These are phyloP conservation scores for Boletus vinaceobasis DNA, from an alignment of 768 basidiomycete species.

Conservation along the genomic window DNA sequence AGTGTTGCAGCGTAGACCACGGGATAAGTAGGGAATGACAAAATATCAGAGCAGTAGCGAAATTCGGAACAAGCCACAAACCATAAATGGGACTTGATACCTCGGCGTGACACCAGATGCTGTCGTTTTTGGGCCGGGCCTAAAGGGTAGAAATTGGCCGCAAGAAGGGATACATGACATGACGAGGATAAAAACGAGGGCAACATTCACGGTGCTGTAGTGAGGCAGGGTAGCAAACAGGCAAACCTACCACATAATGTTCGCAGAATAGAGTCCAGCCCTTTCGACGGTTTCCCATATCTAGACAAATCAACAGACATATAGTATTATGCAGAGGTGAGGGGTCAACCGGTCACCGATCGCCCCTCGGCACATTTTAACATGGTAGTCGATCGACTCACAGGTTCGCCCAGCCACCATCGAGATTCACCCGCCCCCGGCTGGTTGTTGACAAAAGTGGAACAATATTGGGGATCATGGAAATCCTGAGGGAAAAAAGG, in stretches of 20 bases:
- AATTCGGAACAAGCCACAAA: slow-evolving; percentile 1
- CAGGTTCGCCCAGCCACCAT: slow-evolving; percentile 91
- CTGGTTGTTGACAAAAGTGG: slow-evolving; percentile 65
- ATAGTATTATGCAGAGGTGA: not conserved
- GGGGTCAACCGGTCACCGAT: not conserved
- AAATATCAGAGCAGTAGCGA: not conserved
- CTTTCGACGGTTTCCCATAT: slow-evolving; percentile 86
- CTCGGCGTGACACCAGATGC: slow-evolving; percentile 8
- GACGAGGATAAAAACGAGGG: not conserved
- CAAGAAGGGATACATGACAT: not conserved
- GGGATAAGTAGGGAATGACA: not conserved
- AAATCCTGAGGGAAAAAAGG: slow-evolving; percentile 57
- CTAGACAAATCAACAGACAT: slow-evolving; percentile 33
- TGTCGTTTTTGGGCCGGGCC: slow-evolving; percentile 13
- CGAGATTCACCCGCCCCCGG: slow-evolving; percentile 53
- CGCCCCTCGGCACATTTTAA: not conserved
- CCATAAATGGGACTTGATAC: slow-evolving; percentile 16
- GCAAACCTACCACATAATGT: slow-evolving; percentile 78
- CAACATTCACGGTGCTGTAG: not conserved
- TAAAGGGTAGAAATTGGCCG: not conserved
- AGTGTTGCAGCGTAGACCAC: not conserved
- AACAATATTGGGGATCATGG: slow-evolving; percentile 61
- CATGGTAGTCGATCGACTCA: slow-evolving; percentile 30
- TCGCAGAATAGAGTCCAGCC: slow-evolving; percentile 71
- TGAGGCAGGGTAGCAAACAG: too few species aligned